These are phyloP conservation scores for Helianthus annuus DNA, from an alignment of 129 eudicot genomes.

Conservation along the genomic window DNA sequence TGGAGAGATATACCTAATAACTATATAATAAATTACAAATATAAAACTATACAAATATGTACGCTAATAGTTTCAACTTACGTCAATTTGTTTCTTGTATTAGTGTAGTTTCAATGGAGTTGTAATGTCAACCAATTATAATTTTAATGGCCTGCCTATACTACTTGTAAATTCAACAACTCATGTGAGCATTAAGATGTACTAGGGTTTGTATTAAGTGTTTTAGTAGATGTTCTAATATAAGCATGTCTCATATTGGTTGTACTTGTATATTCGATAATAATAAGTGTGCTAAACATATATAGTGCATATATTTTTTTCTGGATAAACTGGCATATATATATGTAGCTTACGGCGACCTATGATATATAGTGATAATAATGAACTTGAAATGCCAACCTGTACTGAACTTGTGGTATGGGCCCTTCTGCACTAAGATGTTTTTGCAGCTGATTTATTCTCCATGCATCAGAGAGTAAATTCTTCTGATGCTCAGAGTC, in stretches of 20 bases:
- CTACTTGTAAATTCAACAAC: background rate
- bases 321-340: too few relatives aligned
- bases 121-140: too few relatives aligned
- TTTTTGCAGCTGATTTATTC: constrained; percentile 90
- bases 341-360: background rate
- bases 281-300: too few relatives aligned
- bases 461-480: constrained; percentile 89
- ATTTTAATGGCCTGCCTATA: background rate
- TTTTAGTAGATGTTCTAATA: background rate
- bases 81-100: too few relatives aligned
- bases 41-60: too few relatives aligned
- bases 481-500: constrained; percentile 98
- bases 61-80: too few relatives aligned
- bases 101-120: too few relatives aligned
- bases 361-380: constrained; percentile 9
- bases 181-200: background rate
- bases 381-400: constrained; percentile 47
- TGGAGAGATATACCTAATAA: too few relatives aligned
- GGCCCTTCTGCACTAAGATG: constrained; percentile 71
- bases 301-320: too few relatives aligned
- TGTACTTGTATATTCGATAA: background rate
- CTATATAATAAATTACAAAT: too few relatives aligned
- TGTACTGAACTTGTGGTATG: constrained; percentile 93
- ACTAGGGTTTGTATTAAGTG: background rate
- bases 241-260: background rate